Base-by-base conservation (phyloP, 495 filamentous ascomycete genomes). In the Penicillium simplicissimum region DNA sequence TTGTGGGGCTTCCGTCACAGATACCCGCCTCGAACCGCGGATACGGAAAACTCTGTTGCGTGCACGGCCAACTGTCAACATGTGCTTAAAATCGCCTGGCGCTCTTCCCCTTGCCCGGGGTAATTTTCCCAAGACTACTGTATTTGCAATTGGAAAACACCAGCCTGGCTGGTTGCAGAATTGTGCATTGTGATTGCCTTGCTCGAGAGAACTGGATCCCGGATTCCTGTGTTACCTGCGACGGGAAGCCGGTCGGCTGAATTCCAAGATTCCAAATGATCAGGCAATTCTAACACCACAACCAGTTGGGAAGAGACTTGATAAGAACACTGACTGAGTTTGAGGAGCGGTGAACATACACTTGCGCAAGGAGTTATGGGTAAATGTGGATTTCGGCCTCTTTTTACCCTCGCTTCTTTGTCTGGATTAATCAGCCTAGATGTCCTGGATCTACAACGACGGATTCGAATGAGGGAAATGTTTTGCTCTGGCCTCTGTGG, bases 181-280 rank as follows among this genome's bases (percentile, higher is more conserved):
- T 11, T 10, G 48, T 28, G 19, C 34, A 52, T 56, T 55, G 13
- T 35, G 35, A 36, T 54, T 55, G 59, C 21, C 38, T 58, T 14
- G 28, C 23, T 36, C 33, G 35, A 8, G 34, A 31, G 6, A 17
- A 10, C 38, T 49, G 49, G 19, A 19, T 48, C 52, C 52, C 15
- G 31, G 31, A 36, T 37, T 37, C 38, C 45, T 59, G 64, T 62
- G 56, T 58, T 14, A 58, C 64, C 48, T 60, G 37, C 19, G 52
- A 57, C 57, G 64, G 60, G 47, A 62, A 58, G 51, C 13, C 40
- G n/a, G 43, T 42, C 23, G 43, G 33, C 36, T 43, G 28, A 15
- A 59, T 43, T 40, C 23, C 23, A 25, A 25, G 23, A 25, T 25
- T 25, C 23, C 37, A 58, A 38, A 35, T 17, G 48, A 10, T 36